Evolutionary conservation across 768 basidiomycete genomes (phyloP), one percentile per base, ranked within the genome.

Genomic region (Lyophyllum shimeji): DNA sequence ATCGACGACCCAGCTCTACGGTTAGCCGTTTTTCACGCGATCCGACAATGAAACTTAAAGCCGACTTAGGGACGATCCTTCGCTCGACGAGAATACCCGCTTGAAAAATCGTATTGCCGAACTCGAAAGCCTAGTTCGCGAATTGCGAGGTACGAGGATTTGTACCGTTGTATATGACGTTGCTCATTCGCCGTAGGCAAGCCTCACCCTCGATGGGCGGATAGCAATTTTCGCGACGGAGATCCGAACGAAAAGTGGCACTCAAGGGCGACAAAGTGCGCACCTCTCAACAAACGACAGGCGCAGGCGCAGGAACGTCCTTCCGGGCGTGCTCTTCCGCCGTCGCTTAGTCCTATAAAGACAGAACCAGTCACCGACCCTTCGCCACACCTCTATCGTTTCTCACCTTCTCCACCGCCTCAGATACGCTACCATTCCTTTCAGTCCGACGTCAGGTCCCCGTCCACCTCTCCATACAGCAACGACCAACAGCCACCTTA

Each of bases 101-200:
- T 79, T 95, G 53, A 82, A 92, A 55, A 89, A 90, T 63, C 78
- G 94, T 47, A 93, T 97, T 61, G 93, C 93, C 37, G 94, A 97
- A 73, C 84, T 97, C 52, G 94, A 97, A 72, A 90, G 89, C 63
- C 82, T 95, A 29, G 93, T 96, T 33, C 81, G 94, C 59, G 94
- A 95, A 68, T 76, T 97, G 25, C 82, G 93, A 68, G 90, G 89
- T 89, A 71, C 51, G 68, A 18, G 44, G 17, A 43, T 46, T 50
- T 33, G 52, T 33, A 33, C 42, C 29, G 49, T 34, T 15, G 42
- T 53, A 63, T 58, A 59, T 20, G 47, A 44, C 12, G n/a, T 42
- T 24, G 45, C 53, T 62, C 29, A 62, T 31, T 44, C 42, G 50
- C 12, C 45, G 55, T 64, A 91, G 90, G 90, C 60, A 92, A 93